Evolutionary conservation across 163 green algal genomes (phyloP).

Genomic region (Botryococcus braunii): DNA sequence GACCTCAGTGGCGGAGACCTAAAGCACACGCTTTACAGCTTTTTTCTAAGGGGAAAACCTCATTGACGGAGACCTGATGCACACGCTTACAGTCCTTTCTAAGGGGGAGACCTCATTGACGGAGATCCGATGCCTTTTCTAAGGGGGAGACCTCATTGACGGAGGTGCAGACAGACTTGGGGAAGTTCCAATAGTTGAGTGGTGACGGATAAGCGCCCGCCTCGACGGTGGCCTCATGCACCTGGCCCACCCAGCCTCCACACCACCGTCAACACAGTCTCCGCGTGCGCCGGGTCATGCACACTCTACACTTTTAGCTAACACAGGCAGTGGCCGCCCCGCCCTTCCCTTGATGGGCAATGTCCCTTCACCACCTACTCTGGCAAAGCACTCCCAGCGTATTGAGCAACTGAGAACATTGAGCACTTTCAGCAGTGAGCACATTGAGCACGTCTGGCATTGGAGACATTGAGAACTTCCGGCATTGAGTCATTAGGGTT

Average conservation of each 20-base stretch:
- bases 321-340: neutral
- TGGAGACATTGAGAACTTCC: neutral
- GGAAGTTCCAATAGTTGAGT: slow-evolving; percentile 94
- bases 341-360: neutral
- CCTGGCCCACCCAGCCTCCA: slow-evolving; percentile 20
- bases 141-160: slow-evolving; percentile 93
- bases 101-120: slow-evolving; percentile 93
- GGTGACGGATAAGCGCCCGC: slow-evolving; percentile 86
- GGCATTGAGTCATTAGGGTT: too few relatives aligned
- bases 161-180: slow-evolving; percentile 91
- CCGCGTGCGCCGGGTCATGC: too few relatives aligned
- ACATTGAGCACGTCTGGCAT: neutral
- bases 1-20: too few relatives aligned
- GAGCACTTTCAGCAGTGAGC: slow-evolving; percentile 2
- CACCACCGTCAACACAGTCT: neutral
- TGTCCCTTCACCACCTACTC: neutral
- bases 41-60: too few relatives aligned
- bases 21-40: too few relatives aligned
- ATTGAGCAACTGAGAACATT: neutral
- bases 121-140: too few relatives aligned
- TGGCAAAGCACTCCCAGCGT: too few relatives aligned
- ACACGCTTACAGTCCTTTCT: too few relatives aligned
- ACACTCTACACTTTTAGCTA: too few relatives aligned
- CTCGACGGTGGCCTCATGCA: slow-evolving; percentile 82
- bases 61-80: too few relatives aligned